Conservation (phyloP, 768 basidiomycete genomes). For the Xerocomellus amylosporus region DNA sequence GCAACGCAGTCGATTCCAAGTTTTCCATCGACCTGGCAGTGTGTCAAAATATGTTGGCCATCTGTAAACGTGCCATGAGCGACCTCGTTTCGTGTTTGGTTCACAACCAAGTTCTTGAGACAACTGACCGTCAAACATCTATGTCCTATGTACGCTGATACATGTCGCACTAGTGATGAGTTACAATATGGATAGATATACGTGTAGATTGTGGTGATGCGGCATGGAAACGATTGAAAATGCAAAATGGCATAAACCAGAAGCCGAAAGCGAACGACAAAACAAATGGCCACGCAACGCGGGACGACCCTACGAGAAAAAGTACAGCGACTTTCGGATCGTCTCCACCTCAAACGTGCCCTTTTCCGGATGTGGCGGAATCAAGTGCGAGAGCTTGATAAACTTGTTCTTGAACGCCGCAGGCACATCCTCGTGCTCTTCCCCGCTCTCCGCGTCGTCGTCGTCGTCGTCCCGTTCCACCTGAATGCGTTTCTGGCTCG, state of each 20-base stretch:
- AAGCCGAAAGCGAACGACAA: not conserved
- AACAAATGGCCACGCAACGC: no score
- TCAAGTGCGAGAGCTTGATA: constrained; percentile 65
- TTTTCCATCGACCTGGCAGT: constrained; percentile 16
- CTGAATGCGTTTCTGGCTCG: constrained; percentile 18
- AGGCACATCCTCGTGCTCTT: constrained; percentile 21
- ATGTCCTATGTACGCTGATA: constrained; percentile 14
- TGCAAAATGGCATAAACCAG: not conserved
- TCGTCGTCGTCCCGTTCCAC: constrained; percentile 1
- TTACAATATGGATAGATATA: not conserved
- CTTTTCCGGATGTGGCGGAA: constrained; percentile 81
- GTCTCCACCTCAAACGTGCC: constrained; percentile 81
- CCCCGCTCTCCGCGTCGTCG: constrained; percentile 3
- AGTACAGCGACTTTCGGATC: constrained; percentile 83
- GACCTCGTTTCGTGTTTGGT: not conserved
- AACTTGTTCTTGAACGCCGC: constrained; percentile 52
- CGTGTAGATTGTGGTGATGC: not conserved
- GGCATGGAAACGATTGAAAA: not conserved
- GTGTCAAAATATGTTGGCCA: constrained; percentile 28
- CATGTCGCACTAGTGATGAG: constrained; percentile 10
- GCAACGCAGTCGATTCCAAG: not conserved
- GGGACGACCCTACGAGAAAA: constrained; percentile 70
- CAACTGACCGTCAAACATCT: not conserved
- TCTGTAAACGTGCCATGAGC: constrained; percentile 26
- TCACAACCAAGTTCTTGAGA: not conserved